Conservation (phyloP, 306 rosid genomes). For the Gynostemma pentaphyllum region DNA sequence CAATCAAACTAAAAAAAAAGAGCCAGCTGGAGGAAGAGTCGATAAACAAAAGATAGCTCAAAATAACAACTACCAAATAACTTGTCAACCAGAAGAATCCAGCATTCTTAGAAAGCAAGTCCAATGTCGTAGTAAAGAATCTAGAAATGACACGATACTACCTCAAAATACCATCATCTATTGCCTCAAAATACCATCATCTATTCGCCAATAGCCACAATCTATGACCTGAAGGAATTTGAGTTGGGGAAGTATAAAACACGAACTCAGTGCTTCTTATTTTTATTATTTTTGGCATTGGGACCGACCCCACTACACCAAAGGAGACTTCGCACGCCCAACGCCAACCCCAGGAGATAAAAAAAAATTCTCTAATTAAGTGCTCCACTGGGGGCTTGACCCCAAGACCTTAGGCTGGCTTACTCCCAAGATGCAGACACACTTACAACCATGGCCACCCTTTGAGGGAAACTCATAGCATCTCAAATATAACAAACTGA, state of each 20-base stretch:
- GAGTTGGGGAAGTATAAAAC: neutral
- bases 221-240: neutral
- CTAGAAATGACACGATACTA: neutral
- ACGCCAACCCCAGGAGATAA: too few relatives aligned
- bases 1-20: neutral
- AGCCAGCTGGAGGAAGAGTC: slow-evolving; percentile 2
- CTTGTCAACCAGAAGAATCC: neutral
- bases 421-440: too few relatives aligned
- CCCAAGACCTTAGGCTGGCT: too few relatives aligned
- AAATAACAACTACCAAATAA: neutral
- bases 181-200: neutral
- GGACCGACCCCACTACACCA: too few relatives aligned
- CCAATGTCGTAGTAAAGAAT: neutral
- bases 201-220: neutral
- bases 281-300: too few relatives aligned
- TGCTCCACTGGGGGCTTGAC: too few relatives aligned
- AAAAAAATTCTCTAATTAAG: too few relatives aligned
- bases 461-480: too few relatives aligned
- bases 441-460: too few relatives aligned
- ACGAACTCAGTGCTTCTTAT: neutral
- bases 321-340: too few relatives aligned
- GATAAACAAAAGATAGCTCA: neutral
- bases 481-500: neutral
- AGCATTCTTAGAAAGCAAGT: neutral
- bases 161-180: neutral